phyloP scores from a whole-genome alignment of 2,329 filamentous ascomycete genomes.

The Aspergillus sclerotialis region DNA sequence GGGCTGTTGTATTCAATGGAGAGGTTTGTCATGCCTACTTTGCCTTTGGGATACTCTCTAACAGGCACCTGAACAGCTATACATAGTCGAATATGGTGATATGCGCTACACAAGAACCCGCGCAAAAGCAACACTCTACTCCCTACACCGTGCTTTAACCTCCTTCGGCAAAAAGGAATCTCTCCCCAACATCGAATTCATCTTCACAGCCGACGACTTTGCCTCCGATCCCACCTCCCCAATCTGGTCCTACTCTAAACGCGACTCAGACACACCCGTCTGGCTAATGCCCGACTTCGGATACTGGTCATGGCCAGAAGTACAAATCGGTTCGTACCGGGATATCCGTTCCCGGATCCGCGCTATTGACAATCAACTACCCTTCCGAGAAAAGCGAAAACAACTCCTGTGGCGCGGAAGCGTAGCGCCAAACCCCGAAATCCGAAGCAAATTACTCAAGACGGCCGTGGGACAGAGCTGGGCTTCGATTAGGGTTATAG shows the following conservation, averaged over 20 bases:
- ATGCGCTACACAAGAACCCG: conserved; percentile 29
- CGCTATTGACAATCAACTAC: conserved; percentile 25
- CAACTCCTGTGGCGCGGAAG: conserved; percentile 45
- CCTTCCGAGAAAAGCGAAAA: conserved; percentile 34
- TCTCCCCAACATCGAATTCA: conserved; percentile 45
- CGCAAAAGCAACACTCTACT: conserved; percentile 38
- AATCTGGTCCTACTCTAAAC: conserved; percentile 40
- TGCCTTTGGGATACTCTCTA: not conserved
- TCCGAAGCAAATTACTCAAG: conserved; percentile 35
- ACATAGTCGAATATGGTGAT: conserved; percentile 28
- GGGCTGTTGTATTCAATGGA: conserved; percentile 29
- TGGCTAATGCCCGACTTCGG: conserved; percentile 52
- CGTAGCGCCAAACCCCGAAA: conserved; percentile 29
- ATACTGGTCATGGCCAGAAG: conserved; percentile 48
- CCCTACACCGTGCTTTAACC: conserved; percentile 43
- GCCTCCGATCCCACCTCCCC: conserved; percentile 20
- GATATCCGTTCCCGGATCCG: conserved; percentile 34
- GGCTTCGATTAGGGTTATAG: conserved; percentile 39
- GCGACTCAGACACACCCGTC: conserved; percentile 29
- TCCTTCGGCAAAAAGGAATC: conserved; percentile 29
- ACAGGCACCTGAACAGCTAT: conserved; percentile 20
- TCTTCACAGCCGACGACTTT: conserved; percentile 42
- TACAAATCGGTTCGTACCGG: conserved; percentile 38
- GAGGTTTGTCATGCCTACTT: conserved; percentile 20
- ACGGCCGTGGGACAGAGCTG: conserved; percentile 35